A percentile compares a stretch with the other conserved stretches of the same genome.
Conservation (phyloP, 1,284 basidiomycete genomes). For the Leccinum subspadiceum region DNA sequence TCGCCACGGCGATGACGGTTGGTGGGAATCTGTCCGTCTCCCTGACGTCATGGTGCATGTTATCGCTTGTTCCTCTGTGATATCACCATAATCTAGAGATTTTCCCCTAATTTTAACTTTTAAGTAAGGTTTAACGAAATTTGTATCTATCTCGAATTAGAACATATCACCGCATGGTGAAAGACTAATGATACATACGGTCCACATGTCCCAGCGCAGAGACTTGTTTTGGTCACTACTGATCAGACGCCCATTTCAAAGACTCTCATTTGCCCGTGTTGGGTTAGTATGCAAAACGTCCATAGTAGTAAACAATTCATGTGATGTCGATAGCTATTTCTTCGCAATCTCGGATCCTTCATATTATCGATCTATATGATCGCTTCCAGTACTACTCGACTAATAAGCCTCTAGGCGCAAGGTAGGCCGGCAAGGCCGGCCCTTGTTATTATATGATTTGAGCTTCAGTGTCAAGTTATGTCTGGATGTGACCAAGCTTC, state of each 20-base stretch:
- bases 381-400: too few relatives aligned
- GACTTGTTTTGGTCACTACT: neutral
- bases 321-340: too few relatives aligned
- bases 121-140: neutral
- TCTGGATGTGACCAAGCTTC: neutral
- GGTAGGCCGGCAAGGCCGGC: too few relatives aligned
- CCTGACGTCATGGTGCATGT: neutral
- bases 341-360: too few relatives aligned
- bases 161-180: neutral
- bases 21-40: slow-evolving; percentile 1
- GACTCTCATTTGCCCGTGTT: too few relatives aligned
- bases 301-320: too few relatives aligned
- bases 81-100: neutral
- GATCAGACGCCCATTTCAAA: neutral
- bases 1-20: slow-evolving; percentile 10
- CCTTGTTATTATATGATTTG: neutral
- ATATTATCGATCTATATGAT: too few relatives aligned
- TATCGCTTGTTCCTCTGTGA: neutral
- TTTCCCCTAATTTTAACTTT: neutral
- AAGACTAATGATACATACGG: neutral
- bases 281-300: too few relatives aligned
- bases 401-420: too few relatives aligned
- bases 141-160: neutral
- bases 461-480: neutral
- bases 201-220: neutral